Evolutionary conservation across 2,329 filamentous ascomycete genomes (phyloP).

Genomic region (Gremmenia infestans): DNA sequence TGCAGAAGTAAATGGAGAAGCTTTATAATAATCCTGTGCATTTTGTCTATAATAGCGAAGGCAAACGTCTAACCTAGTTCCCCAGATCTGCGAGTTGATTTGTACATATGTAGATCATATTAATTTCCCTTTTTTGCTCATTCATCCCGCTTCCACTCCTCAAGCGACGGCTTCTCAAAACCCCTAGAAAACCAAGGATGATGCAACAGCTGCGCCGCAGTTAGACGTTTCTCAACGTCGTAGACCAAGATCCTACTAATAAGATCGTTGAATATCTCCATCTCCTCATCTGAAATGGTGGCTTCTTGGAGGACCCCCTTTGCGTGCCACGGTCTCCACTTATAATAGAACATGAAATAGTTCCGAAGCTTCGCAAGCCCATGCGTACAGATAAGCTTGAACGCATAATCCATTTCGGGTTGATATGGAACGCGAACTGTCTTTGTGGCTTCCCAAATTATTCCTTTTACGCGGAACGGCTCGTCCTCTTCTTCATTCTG

Average conservation of each 20-base stretch:
- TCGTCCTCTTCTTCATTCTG: neutral
- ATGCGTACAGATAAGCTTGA: neutral
- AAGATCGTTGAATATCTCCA: neutral
- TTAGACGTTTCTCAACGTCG: constrained; percentile 1
- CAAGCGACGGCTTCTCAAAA: neutral
- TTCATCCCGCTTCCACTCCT: neutral
- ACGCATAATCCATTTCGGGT: neutral
- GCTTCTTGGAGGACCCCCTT: neutral
- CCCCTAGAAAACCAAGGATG: constrained; percentile 7
- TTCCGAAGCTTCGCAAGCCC: neutral
- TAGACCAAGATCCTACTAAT: neutral
- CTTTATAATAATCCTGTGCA: neutral
- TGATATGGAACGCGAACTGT: neutral
- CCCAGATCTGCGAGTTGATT: neutral
- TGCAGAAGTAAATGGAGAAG: neutral
- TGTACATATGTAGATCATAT: neutral
- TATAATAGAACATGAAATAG: neutral
- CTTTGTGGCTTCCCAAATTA: neutral
- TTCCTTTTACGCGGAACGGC: neutral
- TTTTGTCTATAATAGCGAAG: neutral
- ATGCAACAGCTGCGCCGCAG: neutral
- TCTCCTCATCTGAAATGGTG: neutral
- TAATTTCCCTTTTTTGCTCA: neutral
- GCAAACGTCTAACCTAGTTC: neutral
- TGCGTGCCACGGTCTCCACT: neutral